Conservation (phyloP, 1,284 basidiomycete genomes). For the Apiotrichum mycotoxinovorans region DNA sequence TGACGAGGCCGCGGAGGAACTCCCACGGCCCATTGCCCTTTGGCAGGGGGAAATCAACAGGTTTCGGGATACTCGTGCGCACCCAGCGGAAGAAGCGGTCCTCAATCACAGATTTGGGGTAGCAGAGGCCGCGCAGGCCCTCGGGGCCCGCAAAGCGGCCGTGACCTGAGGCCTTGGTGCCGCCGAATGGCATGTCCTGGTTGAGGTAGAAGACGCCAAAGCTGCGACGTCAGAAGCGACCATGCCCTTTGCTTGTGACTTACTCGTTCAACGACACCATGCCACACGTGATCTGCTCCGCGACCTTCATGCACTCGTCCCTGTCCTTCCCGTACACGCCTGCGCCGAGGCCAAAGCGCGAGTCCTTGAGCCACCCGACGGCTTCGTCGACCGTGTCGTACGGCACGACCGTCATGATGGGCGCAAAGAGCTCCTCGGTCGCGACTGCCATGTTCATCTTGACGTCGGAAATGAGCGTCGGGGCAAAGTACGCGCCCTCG, state of each 20-base stretch:
- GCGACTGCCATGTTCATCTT: conserved; percentile 71
- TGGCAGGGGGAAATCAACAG: conserved; percentile 25
- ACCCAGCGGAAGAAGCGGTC: conserved; percentile 79
- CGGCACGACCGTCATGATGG: conserved; percentile 75
- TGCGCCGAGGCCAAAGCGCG: conserved; percentile 86
- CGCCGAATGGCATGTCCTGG: conserved; percentile 92
- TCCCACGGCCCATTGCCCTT: conserved; percentile 56
- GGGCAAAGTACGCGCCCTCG: conserved; percentile 74
- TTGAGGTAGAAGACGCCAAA: conserved; percentile 87
- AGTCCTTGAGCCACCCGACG: conserved; percentile 77
- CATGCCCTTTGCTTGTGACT: conserved; percentile 46
- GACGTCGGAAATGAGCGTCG: conserved; percentile 82
- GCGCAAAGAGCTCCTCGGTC: conserved; percentile 82
- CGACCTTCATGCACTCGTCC: conserved; percentile 69
- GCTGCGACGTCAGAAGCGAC: conserved; percentile 24
- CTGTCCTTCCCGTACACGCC: conserved; percentile 87
- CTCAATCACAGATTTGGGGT: conserved; percentile 77
- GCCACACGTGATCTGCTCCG: conserved; percentile 75
- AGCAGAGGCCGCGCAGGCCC: conserved; percentile 79
- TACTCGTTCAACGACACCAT: conserved; percentile 98
- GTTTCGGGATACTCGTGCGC: conserved; percentile 73
- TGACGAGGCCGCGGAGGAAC: conserved; percentile 69
- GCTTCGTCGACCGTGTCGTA: conserved; percentile 79
- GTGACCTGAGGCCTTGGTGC: conserved; percentile 81
- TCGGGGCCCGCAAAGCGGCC: conserved; percentile 90